These are phyloP conservation scores for Aspergillus fumigatus DNA, from an alignment of 2,329 filamentous ascomycete genomes.

Conservation along the genomic window DNA sequence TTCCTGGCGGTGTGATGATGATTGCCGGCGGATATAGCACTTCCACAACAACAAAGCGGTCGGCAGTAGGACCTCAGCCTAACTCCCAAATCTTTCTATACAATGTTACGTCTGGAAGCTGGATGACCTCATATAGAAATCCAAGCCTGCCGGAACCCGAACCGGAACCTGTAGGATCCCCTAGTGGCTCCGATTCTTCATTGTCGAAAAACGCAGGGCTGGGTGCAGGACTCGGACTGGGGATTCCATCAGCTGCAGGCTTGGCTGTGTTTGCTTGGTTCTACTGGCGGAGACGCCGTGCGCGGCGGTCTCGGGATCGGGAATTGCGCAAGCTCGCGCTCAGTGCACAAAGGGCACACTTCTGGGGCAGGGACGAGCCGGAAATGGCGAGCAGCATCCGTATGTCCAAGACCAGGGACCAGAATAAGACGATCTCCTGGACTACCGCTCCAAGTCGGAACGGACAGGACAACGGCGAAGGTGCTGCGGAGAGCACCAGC, in stretches of 20 bases:
- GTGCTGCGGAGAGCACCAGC: conserved; percentile 39
- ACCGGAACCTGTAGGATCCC: conserved; percentile 10
- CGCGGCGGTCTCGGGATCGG: conserved; percentile 47
- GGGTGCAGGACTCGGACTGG: conserved; percentile 62
- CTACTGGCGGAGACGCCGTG: conserved; percentile 47
- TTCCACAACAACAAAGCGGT: conserved; percentile 37
- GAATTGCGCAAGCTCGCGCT: conserved; percentile 51
- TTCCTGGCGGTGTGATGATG: conserved; percentile 59
- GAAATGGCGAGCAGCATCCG: conserved; percentile 35
- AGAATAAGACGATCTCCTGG: conserved; percentile 28
- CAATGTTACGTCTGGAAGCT: conserved; percentile 58
- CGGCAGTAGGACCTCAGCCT: conserved; percentile 21
- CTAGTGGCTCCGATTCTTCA: conserved; percentile 19
- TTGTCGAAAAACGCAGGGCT: conserved; percentile 52
- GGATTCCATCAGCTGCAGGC: conserved; percentile 50
- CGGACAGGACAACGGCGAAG: conserved; percentile 26
- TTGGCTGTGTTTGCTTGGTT: conserved; percentile 47
- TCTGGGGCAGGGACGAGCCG: conserved; percentile 35
- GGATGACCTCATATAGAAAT: conserved; percentile 55
- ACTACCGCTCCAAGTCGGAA: conserved; percentile 16
- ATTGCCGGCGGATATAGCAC: conserved; percentile 56
- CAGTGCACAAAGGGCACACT: conserved; percentile 46
- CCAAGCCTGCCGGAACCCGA: conserved; percentile 28
- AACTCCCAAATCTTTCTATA: conserved; percentile 53
- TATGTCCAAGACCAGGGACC: conserved; percentile 20